Evolutionary conservation across 1,284 basidiomycete genomes (phyloP), one percentile per base, ranked within the genome.

Genomic region (Microbotryum intermedium): DNA sequence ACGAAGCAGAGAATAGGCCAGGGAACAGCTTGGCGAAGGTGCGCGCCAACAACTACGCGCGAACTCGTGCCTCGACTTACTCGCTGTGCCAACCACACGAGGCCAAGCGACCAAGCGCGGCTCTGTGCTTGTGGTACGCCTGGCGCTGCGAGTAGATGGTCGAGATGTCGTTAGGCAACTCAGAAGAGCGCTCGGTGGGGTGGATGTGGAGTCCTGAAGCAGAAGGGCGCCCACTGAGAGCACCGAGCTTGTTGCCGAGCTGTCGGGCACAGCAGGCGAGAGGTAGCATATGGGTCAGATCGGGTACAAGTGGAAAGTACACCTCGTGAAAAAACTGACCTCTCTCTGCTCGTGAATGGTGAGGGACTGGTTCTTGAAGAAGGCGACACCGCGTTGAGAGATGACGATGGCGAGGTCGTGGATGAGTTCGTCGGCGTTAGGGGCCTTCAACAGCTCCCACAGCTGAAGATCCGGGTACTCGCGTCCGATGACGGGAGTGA

Each of bases 321-420:
- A 6, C 5, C 7, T 9, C 29, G 28, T 2, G 28, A n/a, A 20
- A 10, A 13, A 21, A 16, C 54, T 23, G 16, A 55, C 46, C 30
- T 53, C 45, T 50, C 55, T 63, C 43, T 51, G 51, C 55, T 63
- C n/a, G n/a, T 42, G 25, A 23, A 50, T 42, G 9, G 54, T 50
- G 11, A 63, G 46, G 20, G 25, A 16, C 47, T 63, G 61, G 23
- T 42, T 26, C 25, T 44, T 63, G 64, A 72, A 70, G 59, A 72
- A 71, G 47, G 70, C 70, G 3, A 72, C 70, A 18, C 65, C 70
- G 18, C 70, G 65, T 18, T 70, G 66, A 29, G 69, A 65, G 45
- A 66, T 52, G 18, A 53, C 59, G 58, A 72, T 69, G 9, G 71
- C 71, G 1, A 72, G 53, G 55, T 72, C 71, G 2, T 62, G 57